These are phyloP conservation scores for Quillaja saponaria DNA, from an alignment of 306 rosid genomes.

Conservation along the genomic window DNA sequence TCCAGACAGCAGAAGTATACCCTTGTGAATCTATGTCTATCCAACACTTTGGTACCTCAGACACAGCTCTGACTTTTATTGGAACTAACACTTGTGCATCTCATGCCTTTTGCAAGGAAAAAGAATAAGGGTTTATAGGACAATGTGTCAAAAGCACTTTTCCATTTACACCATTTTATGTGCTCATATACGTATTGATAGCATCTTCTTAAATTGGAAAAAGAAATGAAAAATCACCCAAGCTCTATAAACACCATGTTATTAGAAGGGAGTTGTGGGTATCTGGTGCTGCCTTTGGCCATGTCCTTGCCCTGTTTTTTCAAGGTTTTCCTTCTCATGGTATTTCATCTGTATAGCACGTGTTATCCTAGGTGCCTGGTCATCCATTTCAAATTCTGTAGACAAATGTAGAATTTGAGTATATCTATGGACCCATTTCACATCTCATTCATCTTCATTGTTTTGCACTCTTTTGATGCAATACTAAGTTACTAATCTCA, in stretches of 20 bases:
- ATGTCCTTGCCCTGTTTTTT: too few relatives aligned
- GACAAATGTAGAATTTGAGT: neutral
- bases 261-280: neutral
- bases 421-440: neutral
- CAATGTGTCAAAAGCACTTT: neutral
- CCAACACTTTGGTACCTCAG: neutral
- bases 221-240: neutral
- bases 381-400: too few relatives aligned
- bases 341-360: too few relatives aligned
- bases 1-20: too few relatives aligned
- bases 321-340: too few relatives aligned
- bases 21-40: too few relatives aligned
- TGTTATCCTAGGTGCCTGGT: too few relatives aligned
- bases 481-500: slow-evolving; percentile 1
- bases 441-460: slow-evolving; percentile 9
- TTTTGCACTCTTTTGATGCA: slow-evolving; percentile 16
- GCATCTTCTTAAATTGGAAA: neutral
- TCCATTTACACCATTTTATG: neutral
- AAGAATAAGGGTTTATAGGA: neutral
- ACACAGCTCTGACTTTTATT: neutral
- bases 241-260: neutral
- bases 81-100: neutral
- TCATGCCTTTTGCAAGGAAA: neutral
- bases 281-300: too few relatives aligned
- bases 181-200: neutral